phyloP scores from a whole-genome alignment of 2,329 filamentous ascomycete genomes.

The Fusarium drepaniforme region DNA sequence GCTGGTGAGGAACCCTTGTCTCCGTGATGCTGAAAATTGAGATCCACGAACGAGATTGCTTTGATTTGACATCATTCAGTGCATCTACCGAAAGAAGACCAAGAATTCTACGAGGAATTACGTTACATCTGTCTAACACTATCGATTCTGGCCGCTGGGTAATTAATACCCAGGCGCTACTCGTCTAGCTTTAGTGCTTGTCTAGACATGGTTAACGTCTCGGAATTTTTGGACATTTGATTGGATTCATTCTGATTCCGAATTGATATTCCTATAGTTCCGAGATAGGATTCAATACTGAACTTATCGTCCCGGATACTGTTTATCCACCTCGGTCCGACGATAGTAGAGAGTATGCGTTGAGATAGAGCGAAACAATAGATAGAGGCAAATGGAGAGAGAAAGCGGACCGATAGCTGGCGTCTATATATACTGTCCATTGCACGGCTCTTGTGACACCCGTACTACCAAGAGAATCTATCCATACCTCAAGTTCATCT shows the following conservation, averaged over 20 bases:
- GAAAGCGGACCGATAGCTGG: not conserved
- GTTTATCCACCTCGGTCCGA: not conserved
- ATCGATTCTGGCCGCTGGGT: not conserved
- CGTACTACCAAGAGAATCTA: not conserved
- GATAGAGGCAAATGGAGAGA: not conserved
- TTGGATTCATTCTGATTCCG: not conserved
- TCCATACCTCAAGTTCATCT: not conserved
- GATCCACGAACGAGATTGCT: not conserved
- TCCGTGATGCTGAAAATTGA: not conserved
- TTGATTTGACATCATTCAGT: not conserved
- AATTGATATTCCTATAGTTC: not conserved
- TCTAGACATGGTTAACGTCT: not conserved
- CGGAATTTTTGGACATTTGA: not conserved
- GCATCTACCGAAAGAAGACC: not conserved
- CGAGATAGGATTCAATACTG: not conserved
- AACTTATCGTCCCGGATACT: not conserved
- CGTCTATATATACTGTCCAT: not conserved
- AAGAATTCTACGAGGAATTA: not conserved
- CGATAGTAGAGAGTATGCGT: not conserved
- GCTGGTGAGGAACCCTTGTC: not conserved
- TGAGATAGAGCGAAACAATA: not conserved
- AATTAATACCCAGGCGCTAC: not conserved
- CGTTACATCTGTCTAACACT: not conserved
- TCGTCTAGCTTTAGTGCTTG: not conserved
- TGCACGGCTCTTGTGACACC: not conserved